Base-by-base conservation (phyloP, 2,329 filamentous ascomycete species). In the Epichloe gansuensis region DNA sequence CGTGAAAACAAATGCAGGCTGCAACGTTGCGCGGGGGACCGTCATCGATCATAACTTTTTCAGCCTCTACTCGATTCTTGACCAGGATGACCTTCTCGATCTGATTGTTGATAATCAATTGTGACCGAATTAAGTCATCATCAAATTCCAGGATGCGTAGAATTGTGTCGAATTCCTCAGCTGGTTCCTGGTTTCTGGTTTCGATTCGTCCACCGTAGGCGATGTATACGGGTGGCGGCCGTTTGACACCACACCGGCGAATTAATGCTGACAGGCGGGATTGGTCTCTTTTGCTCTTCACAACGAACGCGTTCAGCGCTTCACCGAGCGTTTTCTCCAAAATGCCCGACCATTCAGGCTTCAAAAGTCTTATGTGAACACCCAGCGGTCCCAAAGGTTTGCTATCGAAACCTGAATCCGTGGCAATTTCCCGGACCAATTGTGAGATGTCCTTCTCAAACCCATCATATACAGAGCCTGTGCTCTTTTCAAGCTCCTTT, bases 21-120 rank as follows among this genome's bases (percentile, higher is more conserved):
- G 73, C 78, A 11, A 91, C 87, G 56, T 95, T 91, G 13, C 68
- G 74, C 1, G 84, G 81, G 69, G 69, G 66, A 4, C 71, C 72
- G 41, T 70, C 74, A 50, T 76, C 74, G 54, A 85, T 80, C 77
- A 95, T 87, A 45, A 87, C 77, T 4, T 74, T 69, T 43, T 84
- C 74, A 1, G 84, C 93, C 52, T 87, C 77, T 1, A 74, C 66
- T 31, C 86, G 74, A 34, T 84, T 74, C 51, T 82, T 74, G 51
- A 96, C 81, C 1, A 98, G 73, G 5, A 95, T 79, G 7, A 84
- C 81, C 65, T 96, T 90, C 55, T 98, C 93, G 50, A 96, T 88
- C 6, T 72, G 70, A 59, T 89, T 78, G 55, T 83, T 84, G 64
- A 97, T 93, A 61, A 98, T 84, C 46, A 97, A 72, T 54, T 89